A percentile compares a stretch with the other conserved stretches of the same genome.
Evolutionary conservation across 225 moss, liverwort and hornwort genomes (phyloP).

Genomic region (Climacium dendroides): DNA sequence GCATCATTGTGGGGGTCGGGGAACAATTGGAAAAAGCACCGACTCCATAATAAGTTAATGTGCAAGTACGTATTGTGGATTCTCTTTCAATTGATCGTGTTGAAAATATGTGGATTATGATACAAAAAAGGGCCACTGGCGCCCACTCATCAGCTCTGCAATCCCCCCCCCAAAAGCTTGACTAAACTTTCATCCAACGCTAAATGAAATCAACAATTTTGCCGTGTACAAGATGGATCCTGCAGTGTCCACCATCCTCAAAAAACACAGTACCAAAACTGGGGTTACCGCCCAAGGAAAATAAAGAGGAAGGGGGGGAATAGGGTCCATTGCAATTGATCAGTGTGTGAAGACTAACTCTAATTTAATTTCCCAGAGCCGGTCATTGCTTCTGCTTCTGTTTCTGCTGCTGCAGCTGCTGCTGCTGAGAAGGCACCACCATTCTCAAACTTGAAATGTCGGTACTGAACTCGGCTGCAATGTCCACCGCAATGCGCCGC

Average conservation of each 20-base stretch:
- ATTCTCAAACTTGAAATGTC: slow-evolving; percentile 1
- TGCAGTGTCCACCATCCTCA: slow-evolving; percentile 3
- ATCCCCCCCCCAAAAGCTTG: not conserved
- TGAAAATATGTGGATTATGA: slow-evolving; percentile 24
- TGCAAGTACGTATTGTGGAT: not conserved
- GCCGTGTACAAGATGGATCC: slow-evolving; percentile 34
- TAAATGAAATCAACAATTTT: not conserved
- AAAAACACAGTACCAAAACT: slow-evolving; percentile 9
- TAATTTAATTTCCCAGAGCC: not conserved
- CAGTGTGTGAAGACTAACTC: not conserved
- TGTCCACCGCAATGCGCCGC: not conserved
- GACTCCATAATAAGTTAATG: not conserved
- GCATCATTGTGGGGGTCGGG: not conserved
- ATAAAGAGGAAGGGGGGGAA: rapidly evolving
- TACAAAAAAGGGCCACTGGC: slow-evolving; percentile 8
- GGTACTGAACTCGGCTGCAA: not conserved
- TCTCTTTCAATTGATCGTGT: not conserved
- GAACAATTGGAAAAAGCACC: not conserved
- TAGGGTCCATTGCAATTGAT: not conserved
- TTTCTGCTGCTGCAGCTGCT: not conserved
- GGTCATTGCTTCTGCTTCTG: not conserved
- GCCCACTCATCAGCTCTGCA: not conserved
- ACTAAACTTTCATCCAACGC: not conserved
- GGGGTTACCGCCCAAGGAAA: not conserved
- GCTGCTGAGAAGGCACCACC: not conserved